Percentiles rank a stretch among this genome's conserved stretches.
Conservation (phyloP, 805 yeast genomes). For the Ogataea trehaloabstinens region DNA sequence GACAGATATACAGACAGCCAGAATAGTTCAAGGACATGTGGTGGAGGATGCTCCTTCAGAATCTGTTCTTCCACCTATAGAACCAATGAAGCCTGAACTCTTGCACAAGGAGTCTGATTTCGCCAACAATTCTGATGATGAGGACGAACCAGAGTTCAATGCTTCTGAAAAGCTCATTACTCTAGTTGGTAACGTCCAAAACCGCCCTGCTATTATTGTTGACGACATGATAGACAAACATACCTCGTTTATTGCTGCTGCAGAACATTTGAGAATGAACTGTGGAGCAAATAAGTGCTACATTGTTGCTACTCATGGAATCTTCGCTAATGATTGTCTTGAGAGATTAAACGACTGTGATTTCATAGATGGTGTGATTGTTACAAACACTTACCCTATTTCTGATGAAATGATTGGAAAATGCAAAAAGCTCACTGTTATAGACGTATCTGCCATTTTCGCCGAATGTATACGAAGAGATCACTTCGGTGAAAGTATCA, state of each 20-base stretch:
- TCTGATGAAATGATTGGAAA: constrained; percentile 54
- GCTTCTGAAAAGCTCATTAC: constrained; percentile 86
- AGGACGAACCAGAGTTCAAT: constrained; percentile 64
- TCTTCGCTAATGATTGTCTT: constrained; percentile 83
- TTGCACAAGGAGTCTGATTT: constrained; percentile 36
- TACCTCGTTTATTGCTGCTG: constrained; percentile 91
- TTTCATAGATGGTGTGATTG: constrained; percentile 88
- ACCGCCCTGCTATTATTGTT: constrained; percentile 86
- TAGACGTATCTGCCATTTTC: constrained; percentile 91
- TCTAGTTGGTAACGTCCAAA: constrained; percentile 91
- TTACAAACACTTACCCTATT: constrained; percentile 95
- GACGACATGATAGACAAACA: constrained; percentile 99
- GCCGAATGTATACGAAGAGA: constrained; percentile 99
- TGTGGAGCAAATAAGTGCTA: constrained; percentile 94
- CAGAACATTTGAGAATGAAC: constrained; percentile 92
- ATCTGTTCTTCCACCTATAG: constrained; percentile 8
- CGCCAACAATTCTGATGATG: constrained; percentile 89
- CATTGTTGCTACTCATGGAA: constrained; percentile 93
- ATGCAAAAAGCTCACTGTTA: constrained; percentile 72
- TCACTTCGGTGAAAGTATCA: constrained; percentile 96
- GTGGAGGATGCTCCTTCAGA: constrained; percentile 63
- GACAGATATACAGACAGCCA: constrained; percentile 87
- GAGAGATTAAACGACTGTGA: constrained; percentile 74
- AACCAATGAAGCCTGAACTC: constrained; percentile 16
- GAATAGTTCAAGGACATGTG: constrained; percentile 95